Conservation (phyloP, 2,329 filamentous ascomycete species). For the Colletotrichum cordylinicola region DNA sequence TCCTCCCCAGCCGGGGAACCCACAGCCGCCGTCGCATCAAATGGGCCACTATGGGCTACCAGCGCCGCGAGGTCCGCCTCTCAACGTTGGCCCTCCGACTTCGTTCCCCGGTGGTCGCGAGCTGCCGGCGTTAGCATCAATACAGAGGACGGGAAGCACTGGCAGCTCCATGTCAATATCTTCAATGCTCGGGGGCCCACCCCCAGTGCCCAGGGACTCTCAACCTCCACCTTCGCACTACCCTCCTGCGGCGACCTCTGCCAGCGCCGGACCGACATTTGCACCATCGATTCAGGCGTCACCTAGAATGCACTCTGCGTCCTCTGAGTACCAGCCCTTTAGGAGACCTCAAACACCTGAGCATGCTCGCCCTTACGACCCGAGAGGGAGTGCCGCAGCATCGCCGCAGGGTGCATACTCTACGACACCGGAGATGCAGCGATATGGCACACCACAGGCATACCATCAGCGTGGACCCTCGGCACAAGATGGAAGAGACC, state of each 20-base stretch:
- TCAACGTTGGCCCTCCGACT: slow-evolving; percentile 47
- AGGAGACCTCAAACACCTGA: slow-evolving; percentile 78
- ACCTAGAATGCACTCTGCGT: slow-evolving; percentile 58
- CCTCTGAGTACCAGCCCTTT: slow-evolving; percentile 66
- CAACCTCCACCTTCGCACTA: slow-evolving; percentile 47
- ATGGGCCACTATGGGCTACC: slow-evolving; percentile 50
- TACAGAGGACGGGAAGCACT: slow-evolving; percentile 51
- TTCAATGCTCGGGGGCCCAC: slow-evolving; percentile 62
- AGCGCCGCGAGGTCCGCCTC: slow-evolving; percentile 48
- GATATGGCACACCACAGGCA: slow-evolving; percentile 63
- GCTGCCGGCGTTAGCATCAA: slow-evolving; percentile 55
- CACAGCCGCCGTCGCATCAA: slow-evolving; percentile 34
- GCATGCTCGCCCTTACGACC: slow-evolving; percentile 61
- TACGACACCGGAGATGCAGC: slow-evolving; percentile 63
- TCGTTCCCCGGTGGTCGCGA: slow-evolving; percentile 57
- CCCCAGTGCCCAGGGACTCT: slow-evolving; percentile 47
- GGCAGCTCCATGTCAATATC: slow-evolving; percentile 68
- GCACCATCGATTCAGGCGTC: slow-evolving; percentile 58
- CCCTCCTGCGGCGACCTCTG: slow-evolving; percentile 38
- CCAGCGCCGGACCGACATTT: slow-evolving; percentile 51
- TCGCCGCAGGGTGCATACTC: slow-evolving; percentile 57
- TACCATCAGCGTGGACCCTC: slow-evolving; percentile 59
- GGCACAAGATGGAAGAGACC: slow-evolving; percentile 50
- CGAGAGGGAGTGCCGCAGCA: slow-evolving; percentile 48
- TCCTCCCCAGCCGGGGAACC: slow-evolving; percentile 44